Evolutionary conservation across 139 green algal species (phyloP).

Genomic region (Prasinococcaceae sp.): DNA sequence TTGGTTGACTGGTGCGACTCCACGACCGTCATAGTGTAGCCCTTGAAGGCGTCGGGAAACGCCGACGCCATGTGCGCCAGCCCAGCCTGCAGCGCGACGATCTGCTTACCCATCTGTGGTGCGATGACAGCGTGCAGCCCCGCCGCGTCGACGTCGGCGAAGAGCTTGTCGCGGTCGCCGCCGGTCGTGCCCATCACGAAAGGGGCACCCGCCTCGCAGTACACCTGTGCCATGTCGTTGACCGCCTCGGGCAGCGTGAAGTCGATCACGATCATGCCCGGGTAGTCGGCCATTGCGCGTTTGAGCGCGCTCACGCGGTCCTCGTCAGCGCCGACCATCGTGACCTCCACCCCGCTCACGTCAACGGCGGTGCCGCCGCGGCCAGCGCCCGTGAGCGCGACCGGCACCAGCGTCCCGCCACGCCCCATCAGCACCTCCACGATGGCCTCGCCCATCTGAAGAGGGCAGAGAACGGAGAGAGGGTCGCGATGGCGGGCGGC

Average conservation of each 20-base stretch:
- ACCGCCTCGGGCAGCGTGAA: constrained; percentile 80
- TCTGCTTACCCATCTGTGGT: constrained; percentile 97
- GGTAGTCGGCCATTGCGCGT: constrained; percentile 38
- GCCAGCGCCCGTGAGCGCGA: too few species aligned
- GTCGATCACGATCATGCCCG: constrained; percentile 80
- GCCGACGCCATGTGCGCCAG: constrained; percentile 78
- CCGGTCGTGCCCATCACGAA: constrained; percentile 99
- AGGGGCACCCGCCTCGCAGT: constrained; percentile 55
- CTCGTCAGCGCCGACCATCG: too few species aligned
- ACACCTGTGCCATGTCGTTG: constrained; percentile 79
- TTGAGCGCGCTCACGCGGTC: constrained; percentile 23
- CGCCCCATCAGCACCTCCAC: too few species aligned
- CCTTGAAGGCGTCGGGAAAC: constrained; percentile 85
- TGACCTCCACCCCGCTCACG: too few species aligned
- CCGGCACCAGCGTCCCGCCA: too few species aligned
- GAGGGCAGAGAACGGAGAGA: too few species aligned
- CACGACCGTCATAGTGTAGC: constrained; percentile 75
- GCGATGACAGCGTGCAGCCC: constrained; percentile 84
- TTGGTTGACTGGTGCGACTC: constrained; percentile 96
- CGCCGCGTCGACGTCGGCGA: constrained; percentile 32
- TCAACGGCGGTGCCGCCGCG: too few species aligned
- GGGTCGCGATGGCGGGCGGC: too few species aligned
- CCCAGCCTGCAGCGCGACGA: constrained; percentile 82
- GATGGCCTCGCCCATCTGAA: too few species aligned
- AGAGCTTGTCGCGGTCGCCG: constrained; percentile 71